Base-by-base conservation (phyloP, 192 early-diverging fungal species). In the Entrophospora sp. region DNA sequence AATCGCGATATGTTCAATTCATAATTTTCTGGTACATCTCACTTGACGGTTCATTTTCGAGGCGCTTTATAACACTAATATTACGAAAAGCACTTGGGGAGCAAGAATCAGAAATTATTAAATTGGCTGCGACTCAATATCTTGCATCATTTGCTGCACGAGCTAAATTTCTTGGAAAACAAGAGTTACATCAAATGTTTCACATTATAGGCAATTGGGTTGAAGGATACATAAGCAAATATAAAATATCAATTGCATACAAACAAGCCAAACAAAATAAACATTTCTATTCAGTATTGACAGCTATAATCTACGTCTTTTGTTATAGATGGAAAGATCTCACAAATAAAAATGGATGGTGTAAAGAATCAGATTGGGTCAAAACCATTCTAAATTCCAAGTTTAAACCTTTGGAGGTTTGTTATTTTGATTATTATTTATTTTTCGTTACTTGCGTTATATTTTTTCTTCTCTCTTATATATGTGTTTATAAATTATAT, bases 261-360 rank as follows among this genome's bases (percentile, higher is more conserved):
- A 69, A 73, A 7, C 87, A 93, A 45, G 71, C 83, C 8, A 79
- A 84, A 43, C 76, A 81, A 32, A 85, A 90, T 66, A 79, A 82
- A 0, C 87, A 91, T 42, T 95, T 98, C 66, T 98, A 95, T 67
- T 80, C 87, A 2, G 80, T 87, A 9, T 84, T 93, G 3, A 93
- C 97, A 62, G 89, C 93, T 0, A 59, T 91, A n/a, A 72, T 98
- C 46, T 98, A 97, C 69, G 82, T 94, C 12, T 97, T 96, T 64
- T 96, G 93, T 75, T 98, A 95, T 74, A 83, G 93, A 7, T 97
- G 95, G 94, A 83, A 82, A 60, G 83, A 92, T 61, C 70, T 98
- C 86, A 28, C 57, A 77, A 20, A 61, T 2, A 61, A n/a, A 32
- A 72, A 52, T 20, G 34, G 27, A 24, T 91, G 87, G 87, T 87